Evolutionary conservation across 2,329 filamentous ascomycete genomes (phyloP).

Genomic region (Simplicillium aogashimaense): DNA sequence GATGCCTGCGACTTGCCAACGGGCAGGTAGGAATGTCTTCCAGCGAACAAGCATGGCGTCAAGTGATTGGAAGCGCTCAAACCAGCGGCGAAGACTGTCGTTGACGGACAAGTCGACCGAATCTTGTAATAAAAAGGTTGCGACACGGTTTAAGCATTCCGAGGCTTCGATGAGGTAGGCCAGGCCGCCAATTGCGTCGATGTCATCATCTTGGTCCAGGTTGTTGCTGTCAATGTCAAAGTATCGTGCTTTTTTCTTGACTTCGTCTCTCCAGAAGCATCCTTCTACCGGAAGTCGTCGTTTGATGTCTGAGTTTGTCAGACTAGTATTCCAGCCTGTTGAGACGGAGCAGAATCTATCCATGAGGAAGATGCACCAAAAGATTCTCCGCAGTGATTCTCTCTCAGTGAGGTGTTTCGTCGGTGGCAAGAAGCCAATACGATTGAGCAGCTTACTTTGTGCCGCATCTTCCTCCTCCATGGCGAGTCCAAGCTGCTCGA

Average conservation of each 20-base stretch:
- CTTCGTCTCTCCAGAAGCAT: constrained; percentile 20
- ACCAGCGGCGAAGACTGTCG: constrained; percentile 22
- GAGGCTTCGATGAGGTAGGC: constrained; percentile 28
- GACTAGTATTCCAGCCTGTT: constrained; percentile 25
- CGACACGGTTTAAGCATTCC: constrained; percentile 26
- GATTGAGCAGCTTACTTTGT: constrained; percentile 8
- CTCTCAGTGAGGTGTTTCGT: constrained; percentile 14
- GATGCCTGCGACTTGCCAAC: constrained; percentile 22
- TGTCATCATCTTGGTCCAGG: constrained; percentile 1
- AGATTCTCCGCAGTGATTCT: constrained; percentile 24
- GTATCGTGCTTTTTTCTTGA: constrained; percentile 11
- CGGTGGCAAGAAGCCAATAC: constrained; percentile 13
- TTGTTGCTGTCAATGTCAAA: constrained; percentile 13
- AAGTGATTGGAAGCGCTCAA: constrained; percentile 28
- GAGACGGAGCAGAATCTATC: constrained; percentile 22
- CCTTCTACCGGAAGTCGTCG: constrained; percentile 24
- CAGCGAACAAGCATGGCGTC: constrained; percentile 26
- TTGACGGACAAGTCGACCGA: constrained; percentile 18
- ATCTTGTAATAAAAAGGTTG: constrained; percentile 26
- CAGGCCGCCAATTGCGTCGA: constrained; percentile 22
- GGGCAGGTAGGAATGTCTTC: constrained; percentile 26
- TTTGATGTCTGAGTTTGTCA: constrained; percentile 22
- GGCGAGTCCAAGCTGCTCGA: constrained; percentile 15
- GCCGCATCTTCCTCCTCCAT: constrained; percentile 10
- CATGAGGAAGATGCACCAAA: constrained; percentile 25